Evolutionary conservation across 2,329 filamentous ascomycete species (phyloP).

Genomic region (Cercospora zeae-maydis): DNA sequence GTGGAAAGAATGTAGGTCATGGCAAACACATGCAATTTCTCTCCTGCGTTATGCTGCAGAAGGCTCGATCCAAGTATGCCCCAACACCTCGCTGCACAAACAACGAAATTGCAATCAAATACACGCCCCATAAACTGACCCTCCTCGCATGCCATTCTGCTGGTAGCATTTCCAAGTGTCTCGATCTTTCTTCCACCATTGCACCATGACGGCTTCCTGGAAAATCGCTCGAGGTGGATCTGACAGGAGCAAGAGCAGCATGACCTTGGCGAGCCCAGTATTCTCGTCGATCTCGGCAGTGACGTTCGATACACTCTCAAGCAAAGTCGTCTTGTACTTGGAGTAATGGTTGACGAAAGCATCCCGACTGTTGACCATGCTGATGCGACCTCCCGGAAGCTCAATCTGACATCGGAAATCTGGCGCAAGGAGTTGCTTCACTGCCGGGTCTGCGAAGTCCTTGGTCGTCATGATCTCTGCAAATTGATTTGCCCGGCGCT

Average conservation of each 20-base stretch:
- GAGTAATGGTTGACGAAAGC: constrained; percentile 10
- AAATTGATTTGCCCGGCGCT: constrained; percentile 3
- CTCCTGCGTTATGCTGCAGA: neutral
- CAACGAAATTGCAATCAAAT: neutral
- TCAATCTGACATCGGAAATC: constrained; percentile 16
- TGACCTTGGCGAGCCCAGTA: constrained; percentile 14
- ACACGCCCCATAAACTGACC: constrained; percentile 10
- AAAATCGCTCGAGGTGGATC: neutral
- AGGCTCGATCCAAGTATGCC: neutral
- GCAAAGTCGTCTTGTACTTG: neutral
- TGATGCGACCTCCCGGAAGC: neutral
- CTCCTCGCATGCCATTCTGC: constrained; percentile 17
- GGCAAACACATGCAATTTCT: neutral
- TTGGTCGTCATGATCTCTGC: constrained; percentile 3
- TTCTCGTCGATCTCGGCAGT: constrained; percentile 16
- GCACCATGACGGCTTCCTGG: constrained; percentile 13
- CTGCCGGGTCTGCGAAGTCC: constrained; percentile 4
- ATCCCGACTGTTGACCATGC: neutral
- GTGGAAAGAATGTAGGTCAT: neutral
- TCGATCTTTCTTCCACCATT: constrained; percentile 17
- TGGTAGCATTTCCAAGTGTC: constrained; percentile 18
- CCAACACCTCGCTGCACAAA: neutral
- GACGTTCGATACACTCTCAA: constrained; percentile 11
- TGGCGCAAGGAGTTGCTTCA: constrained; percentile 2
- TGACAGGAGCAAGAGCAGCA: constrained; percentile 11